phyloP scores from a whole-genome alignment of 1,139 yeast species.

The Diutina catenulata region DNA sequence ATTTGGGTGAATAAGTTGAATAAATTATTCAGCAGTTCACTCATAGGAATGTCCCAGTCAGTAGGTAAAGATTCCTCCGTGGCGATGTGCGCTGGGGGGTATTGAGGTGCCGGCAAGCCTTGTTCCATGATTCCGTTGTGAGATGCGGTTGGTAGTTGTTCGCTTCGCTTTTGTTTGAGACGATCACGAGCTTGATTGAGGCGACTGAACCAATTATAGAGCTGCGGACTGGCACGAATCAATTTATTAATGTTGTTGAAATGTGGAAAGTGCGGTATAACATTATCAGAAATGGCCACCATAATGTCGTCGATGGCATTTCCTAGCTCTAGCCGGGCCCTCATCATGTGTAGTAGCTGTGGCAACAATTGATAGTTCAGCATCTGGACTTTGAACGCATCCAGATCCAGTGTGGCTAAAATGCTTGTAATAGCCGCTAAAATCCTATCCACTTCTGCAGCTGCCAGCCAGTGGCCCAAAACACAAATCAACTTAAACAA shows the following conservation, averaged over 20 bases:
- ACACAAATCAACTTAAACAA: conserved; percentile 21
- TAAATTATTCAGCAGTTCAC: conserved; percentile 12
- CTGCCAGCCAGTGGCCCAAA: conserved; percentile 13
- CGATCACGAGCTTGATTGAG: background rate
- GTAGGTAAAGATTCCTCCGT: background rate
- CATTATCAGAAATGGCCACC: conserved; percentile 15
- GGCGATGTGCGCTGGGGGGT: background rate
- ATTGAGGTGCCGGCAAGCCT: no score
- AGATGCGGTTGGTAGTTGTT: conserved; percentile 6
- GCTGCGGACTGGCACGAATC: conserved; percentile 15
- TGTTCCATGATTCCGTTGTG: background rate
- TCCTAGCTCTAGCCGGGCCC: conserved; percentile 16
- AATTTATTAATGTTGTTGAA: conserved; percentile 21
- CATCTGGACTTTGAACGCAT: conserved; percentile 19
- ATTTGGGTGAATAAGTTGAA: conserved; percentile 20
- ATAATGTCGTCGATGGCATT: conserved; percentile 7
- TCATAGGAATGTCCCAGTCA: conserved; percentile 5
- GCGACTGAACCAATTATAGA: conserved; percentile 18
- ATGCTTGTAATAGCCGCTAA: background rate
- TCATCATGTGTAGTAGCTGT: conserved; percentile 23
- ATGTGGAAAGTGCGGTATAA: conserved; percentile 19
- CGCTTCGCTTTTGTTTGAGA: conserved; percentile 6
- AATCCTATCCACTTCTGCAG: background rate
- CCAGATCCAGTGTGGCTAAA: conserved; percentile 11
- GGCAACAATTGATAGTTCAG: conserved; percentile 25